Evolutionary conservation across 306 rosid genomes (phyloP), one percentile per base, ranked within the genome.

Genomic region (Herpetospermum pedunculosum): DNA sequence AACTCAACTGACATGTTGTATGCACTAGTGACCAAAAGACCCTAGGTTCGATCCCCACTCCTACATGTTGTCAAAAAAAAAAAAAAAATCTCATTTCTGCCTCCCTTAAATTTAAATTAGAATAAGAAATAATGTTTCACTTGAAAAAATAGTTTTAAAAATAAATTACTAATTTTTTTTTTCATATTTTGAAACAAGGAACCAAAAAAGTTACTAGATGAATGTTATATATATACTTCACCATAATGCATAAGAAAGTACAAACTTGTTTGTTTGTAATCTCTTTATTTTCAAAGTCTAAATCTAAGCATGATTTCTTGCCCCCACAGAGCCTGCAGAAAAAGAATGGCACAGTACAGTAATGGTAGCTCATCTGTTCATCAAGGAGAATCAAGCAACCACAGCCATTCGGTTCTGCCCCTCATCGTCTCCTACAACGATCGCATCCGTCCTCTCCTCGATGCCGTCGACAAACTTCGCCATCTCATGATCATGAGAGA

Each of bases 401-500:
- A 10, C 43, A 34, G 41, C 35, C 41, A 47, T 10, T 12, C 49
- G 25, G 59, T 46, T 18, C 52, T 75, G 2, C 80, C 80, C 41
- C 44, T 80, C 2, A 19, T 65, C 4, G n/a, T 41, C 14, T 76
- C 83, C 46, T 76, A 70, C 80, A 80, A 80, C 4, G 53, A 76
- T 38, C 73, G 54, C 12, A 80, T 80, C 25, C 83, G 83, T 6
- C 83, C 80, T 2, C 69, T 75, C 63, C 77, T 80, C 8, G 77
- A 80, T 52, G 83, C 77, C 2, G 68, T 80, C 2, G 83, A 71
- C 46, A 70, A 43, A 75, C 83, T 80, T 10, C 58, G 83, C 35
- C 26, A 49, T 65, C 65, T 80, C 9, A 72, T 64, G 37, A 80
- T 87, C 32, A 72, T 81, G 25, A 80, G 80, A 49, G 85, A 85